These are phyloP conservation scores for Nitzschia inconspicua DNA, from an alignment of 108 stramenopile species.

Conservation along the genomic window DNA sequence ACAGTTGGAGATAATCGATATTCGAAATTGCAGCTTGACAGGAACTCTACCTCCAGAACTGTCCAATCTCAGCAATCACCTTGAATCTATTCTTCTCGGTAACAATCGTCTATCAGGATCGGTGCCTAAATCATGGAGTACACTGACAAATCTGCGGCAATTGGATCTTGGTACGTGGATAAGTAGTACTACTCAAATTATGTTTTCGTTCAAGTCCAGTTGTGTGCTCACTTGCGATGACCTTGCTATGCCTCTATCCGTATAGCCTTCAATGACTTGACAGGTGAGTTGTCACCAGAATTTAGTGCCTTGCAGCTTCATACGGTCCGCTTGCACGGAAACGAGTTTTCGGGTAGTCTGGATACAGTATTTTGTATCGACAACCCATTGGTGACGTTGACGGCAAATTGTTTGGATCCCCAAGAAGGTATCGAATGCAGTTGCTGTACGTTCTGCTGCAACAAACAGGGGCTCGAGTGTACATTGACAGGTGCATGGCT, in stretches of 20 bases:
- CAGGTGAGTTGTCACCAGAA: background rate
- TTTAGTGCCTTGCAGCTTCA: background rate
- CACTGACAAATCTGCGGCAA: background rate
- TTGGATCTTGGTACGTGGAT: background rate
- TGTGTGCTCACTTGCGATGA: too few relatives aligned
- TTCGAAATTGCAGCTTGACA: too few relatives aligned
- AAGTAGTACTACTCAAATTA: background rate
- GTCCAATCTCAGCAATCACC: background rate
- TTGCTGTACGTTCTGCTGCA: conserved; percentile 6
- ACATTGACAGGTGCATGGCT: background rate
- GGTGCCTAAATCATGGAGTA: background rate
- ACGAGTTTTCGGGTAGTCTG: conserved; percentile 1
- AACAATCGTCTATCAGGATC: background rate
- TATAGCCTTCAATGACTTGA: background rate
- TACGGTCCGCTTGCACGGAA: background rate
- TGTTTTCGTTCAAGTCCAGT: too few relatives aligned
- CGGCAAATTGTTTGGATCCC: background rate
- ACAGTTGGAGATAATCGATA: too few relatives aligned
- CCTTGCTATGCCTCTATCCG: background rate
- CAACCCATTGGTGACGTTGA: background rate
- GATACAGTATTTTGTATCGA: background rate
- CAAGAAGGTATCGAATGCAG: background rate
- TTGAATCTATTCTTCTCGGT: background rate
- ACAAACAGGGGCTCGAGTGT: background rate
- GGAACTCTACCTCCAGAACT: background rate